phyloP scores from a whole-genome alignment of 768 basidiomycete species.

The Mycena venus region DNA sequence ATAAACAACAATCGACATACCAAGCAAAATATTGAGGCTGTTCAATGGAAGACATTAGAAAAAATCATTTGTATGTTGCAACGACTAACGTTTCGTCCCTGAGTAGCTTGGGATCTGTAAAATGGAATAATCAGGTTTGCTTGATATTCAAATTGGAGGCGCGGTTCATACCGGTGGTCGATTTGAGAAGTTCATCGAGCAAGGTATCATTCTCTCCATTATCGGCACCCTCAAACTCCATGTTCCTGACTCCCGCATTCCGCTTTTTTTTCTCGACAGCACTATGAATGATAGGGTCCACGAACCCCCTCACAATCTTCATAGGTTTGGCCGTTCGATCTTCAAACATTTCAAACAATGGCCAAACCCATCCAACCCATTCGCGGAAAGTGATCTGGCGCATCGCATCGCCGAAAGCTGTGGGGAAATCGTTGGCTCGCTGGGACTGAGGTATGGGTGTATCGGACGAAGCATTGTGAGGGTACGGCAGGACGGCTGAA shows the following conservation, averaged over 20 bases:
- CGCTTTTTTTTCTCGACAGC: constrained; percentile 38
- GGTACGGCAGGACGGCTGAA: constrained; percentile 34
- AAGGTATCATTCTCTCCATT: background rate
- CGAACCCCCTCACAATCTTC: constrained; percentile 12
- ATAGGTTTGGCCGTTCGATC: constrained; percentile 28
- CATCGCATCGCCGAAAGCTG: background rate
- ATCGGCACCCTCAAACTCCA: constrained; percentile 6
- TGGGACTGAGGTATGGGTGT: background rate
- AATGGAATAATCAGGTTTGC: background rate
- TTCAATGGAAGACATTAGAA: background rate
- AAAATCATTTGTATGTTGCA: background rate
- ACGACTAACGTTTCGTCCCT: constrained; percentile 24
- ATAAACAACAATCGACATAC: background rate
- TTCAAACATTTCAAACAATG: constrained; percentile 25
- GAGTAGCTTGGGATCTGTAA: constrained; percentile 36
- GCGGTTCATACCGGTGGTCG: constrained; percentile 9
- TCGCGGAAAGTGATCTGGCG: background rate
- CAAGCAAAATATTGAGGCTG: constrained; percentile 16
- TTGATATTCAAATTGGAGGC: background rate
- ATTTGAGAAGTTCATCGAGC: background rate
- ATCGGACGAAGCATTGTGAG: constrained; percentile 28
- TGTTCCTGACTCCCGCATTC: background rate
- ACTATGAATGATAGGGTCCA: constrained; percentile 48
- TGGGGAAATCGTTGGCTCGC: background rate
- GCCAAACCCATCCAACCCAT: constrained; percentile 28